phyloP scores from a whole-genome alignment of 257 asterid species.

The Solanum piurae region DNA sequence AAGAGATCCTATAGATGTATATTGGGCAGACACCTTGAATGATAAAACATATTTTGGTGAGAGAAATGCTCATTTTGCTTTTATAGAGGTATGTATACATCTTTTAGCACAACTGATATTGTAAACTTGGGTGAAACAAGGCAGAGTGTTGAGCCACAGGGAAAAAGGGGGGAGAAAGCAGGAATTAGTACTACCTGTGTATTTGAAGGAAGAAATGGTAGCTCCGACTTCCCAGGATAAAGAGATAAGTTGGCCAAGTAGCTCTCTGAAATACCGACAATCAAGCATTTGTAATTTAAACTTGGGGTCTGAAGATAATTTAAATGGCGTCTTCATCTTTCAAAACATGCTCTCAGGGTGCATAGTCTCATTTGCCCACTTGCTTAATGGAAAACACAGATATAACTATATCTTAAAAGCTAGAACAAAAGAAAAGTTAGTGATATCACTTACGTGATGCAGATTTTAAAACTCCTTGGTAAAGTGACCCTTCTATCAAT shows the following conservation, averaged over 20 bases:
- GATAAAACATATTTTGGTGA: background rate
- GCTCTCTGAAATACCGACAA: conserved; percentile 48
- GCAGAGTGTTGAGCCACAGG: background rate
- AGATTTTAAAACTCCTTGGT: conserved; percentile 45
- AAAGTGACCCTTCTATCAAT: conserved; percentile 71
- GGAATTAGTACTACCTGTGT: conserved; percentile 48
- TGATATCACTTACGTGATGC: conserved; percentile 62
- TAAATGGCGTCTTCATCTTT: too few species aligned
- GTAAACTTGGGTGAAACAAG: background rate
- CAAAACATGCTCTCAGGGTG: too few species aligned
- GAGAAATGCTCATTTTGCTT: background rate
- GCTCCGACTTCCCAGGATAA: conserved; percentile 88
- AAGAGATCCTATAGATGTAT: background rate
- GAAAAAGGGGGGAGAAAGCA: background rate
- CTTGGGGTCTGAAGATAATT: too few species aligned
- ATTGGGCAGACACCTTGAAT: background rate
- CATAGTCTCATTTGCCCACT: background rate
- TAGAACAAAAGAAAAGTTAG: conserved; percentile 1
- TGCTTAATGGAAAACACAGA: background rate
- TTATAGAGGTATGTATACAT: background rate
- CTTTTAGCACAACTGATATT: background rate
- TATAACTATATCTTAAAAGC: background rate
- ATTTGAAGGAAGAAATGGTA: conserved; percentile 83
- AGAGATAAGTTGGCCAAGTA: conserved; percentile 93
- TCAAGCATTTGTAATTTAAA: conserved; percentile 4